Evolutionary conservation across 805 yeast species (phyloP).

Genomic region (Saccharomycopsis sp.): DNA sequence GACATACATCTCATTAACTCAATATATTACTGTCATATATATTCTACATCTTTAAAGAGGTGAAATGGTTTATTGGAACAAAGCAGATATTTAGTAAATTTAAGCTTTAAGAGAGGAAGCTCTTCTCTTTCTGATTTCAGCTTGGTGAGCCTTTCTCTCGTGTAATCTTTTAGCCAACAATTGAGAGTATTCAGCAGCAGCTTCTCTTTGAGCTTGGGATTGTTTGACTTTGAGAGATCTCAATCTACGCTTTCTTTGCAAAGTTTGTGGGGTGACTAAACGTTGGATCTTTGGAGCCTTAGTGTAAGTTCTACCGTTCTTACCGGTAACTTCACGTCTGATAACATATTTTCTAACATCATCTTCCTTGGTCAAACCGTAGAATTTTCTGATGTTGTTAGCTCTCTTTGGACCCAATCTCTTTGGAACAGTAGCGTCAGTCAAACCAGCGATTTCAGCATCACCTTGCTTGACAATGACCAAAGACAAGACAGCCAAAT

Average conservation of each 20-base stretch:
- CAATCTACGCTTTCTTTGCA: conserved; percentile 98
- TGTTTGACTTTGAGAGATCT: conserved; percentile 89
- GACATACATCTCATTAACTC: too few species aligned
- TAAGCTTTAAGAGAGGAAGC: conserved; percentile 97
- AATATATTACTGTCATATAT: too few species aligned
- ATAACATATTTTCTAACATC: conserved; percentile 81
- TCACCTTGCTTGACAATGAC: conserved; percentile 97
- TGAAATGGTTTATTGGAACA: too few species aligned
- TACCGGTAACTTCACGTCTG: conserved; percentile 90
- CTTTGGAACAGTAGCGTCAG: conserved; percentile 93
- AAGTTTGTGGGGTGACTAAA: conserved; percentile 97
- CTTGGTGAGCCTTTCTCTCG: conserved; percentile 91
- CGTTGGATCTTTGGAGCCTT: conserved; percentile 99
- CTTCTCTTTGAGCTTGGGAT: conserved; percentile 99
- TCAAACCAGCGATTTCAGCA: conserved; percentile 88
- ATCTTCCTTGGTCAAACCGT: conserved; percentile 92
- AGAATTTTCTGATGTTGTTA: conserved; percentile 99
- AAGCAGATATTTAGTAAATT: conserved; percentile 24
- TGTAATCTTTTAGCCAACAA: conserved; percentile 96
- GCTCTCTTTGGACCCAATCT: conserved; percentile 99
- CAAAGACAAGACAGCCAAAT: conserved; percentile 91
- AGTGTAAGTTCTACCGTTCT: conserved; percentile 98
- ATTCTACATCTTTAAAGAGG: too few species aligned
- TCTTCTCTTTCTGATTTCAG: conserved; percentile 99
- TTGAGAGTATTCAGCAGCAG: conserved; percentile 99